Evolutionary conservation across 108 stramenopile species (phyloP), one percentile per base, ranked within the genome.

Genomic region (Licmophora abbreviata): DNA sequence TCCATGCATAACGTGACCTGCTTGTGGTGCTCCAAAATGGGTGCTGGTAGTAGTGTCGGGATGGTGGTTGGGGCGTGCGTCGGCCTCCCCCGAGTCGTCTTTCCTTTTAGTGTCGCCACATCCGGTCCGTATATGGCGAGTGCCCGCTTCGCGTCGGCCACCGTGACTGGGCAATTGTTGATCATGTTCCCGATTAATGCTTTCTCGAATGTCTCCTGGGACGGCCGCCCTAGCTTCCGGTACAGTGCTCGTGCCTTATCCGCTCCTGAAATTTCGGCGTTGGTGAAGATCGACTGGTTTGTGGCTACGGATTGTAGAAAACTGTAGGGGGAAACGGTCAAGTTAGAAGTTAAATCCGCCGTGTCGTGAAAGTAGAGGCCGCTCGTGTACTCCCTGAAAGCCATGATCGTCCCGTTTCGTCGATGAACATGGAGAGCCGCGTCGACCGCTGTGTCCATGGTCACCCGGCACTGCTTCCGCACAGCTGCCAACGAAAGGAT

Each of bases 81-180:
- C 15, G 10, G 34, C 12, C 10, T 52, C 1, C 44, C 12, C 12
- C 38, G 0, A 3, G 59, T 50, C 26, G 56, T 49, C 40, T 64
- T 74, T 1, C 74, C 69, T 67, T 76, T 70, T 24, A 76, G 26
- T 0, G 50, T 38, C 5, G 46, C 48, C 5, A 67, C 10, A 30
- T 54, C 58, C 20, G 49, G 51, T 12, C 70, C 75, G 17, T 41
- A 64, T 14, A 77, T 77, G 15, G 47, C 29, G 11, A 34, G 42
- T 0, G 75, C 66, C 0, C 47, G 20, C 4, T 43, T 23, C 8
- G 54, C 49, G 41, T 77, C 75, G 0, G 47, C 51, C 0, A 29
- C 3, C 14, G 56, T 60, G 36, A 77, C 47, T 11, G 75, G 75
- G 35, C 47, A 63, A 31, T 77, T 58, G 1, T 2, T 2, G 15